phyloP scores from a whole-genome alignment of 441 rosid species.

The Corymbia citriodora region DNA sequence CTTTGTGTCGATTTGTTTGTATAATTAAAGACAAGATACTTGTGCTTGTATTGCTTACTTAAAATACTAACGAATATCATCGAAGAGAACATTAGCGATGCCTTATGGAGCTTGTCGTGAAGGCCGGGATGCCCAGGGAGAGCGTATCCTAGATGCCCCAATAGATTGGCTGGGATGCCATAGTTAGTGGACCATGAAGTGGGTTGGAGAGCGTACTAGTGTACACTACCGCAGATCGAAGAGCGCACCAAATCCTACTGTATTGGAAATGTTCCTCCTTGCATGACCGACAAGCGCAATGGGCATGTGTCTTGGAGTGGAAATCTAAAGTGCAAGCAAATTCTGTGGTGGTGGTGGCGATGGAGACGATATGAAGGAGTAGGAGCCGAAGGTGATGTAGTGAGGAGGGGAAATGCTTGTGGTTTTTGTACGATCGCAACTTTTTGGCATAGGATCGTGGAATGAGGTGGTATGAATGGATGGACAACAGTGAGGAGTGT shows the following conservation, averaged over 20 bases:
- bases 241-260: background rate
- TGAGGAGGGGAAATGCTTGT: too few relatives aligned
- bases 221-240: background rate
- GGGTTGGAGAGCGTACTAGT: background rate
- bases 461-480: too few relatives aligned
- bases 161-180: background rate
- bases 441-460: too few relatives aligned
- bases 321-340: background rate
- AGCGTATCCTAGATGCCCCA: background rate
- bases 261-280: background rate
- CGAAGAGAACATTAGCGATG: background rate
- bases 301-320: background rate
- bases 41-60: background rate
- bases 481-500: too few relatives aligned
- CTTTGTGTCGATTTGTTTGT: background rate
- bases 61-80: background rate
- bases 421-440: too few relatives aligned
- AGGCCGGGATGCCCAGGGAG: background rate
- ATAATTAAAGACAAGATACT: too few relatives aligned
- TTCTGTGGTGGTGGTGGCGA: too few relatives aligned
- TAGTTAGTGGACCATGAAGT: background rate
- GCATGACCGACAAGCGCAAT: background rate
- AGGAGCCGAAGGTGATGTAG: too few relatives aligned
- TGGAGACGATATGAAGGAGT: background rate
- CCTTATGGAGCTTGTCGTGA: background rate